Percentiles rank a stretch among this genome's conserved stretches.
phyloP scores from a whole-genome alignment of 768 basidiomycete genomes.

The Calocera viscosa region DNA sequence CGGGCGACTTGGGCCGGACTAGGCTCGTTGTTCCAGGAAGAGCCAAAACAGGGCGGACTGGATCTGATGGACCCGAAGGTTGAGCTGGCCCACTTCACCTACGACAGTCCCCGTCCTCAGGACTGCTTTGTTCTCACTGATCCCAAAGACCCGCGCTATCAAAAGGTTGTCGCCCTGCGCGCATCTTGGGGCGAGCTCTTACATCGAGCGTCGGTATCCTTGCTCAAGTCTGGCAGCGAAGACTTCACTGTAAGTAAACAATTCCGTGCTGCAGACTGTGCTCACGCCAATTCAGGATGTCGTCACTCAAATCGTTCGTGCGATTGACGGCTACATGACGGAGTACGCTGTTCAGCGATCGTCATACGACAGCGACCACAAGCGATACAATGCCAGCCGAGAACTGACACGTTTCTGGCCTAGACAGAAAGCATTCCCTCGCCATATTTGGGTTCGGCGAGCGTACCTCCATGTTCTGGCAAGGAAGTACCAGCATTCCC shows the following conservation, averaged over 20 bases:
- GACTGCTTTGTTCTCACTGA: slow-evolving; percentile 67
- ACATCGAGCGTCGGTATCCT: slow-evolving; percentile 50
- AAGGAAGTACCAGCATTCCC: slow-evolving; percentile 61
- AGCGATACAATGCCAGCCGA: slow-evolving; percentile 45
- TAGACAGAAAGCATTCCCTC: slow-evolving; percentile 62
- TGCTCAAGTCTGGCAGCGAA: slow-evolving; percentile 54
- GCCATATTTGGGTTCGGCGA: slow-evolving; percentile 61
- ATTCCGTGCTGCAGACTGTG: not conserved
- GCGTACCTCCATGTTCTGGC: slow-evolving; percentile 67
- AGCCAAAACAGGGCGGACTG: slow-evolving; percentile 44
- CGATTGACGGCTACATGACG: slow-evolving; percentile 62
- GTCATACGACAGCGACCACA: slow-evolving; percentile 52
- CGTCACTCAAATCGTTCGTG: slow-evolving; percentile 40
- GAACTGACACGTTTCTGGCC: slow-evolving; percentile 34
- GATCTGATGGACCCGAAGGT: slow-evolving; percentile 47
- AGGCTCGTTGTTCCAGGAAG: slow-evolving; percentile 51
- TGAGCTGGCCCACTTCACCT: slow-evolving; percentile 60
- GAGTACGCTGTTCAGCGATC: slow-evolving; percentile 52
- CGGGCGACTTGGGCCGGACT: slow-evolving; percentile 69
- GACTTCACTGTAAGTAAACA: slow-evolving; percentile 52
- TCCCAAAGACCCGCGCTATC: slow-evolving; percentile 60
- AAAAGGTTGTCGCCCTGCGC: slow-evolving; percentile 45
- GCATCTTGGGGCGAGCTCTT: slow-evolving; percentile 54
- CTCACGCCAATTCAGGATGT: slow-evolving; percentile 26
- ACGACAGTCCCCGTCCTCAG: slow-evolving; percentile 50